Base-by-base conservation (phyloP, 306 rosid species). In the Begonia peltatifolia region DNA sequence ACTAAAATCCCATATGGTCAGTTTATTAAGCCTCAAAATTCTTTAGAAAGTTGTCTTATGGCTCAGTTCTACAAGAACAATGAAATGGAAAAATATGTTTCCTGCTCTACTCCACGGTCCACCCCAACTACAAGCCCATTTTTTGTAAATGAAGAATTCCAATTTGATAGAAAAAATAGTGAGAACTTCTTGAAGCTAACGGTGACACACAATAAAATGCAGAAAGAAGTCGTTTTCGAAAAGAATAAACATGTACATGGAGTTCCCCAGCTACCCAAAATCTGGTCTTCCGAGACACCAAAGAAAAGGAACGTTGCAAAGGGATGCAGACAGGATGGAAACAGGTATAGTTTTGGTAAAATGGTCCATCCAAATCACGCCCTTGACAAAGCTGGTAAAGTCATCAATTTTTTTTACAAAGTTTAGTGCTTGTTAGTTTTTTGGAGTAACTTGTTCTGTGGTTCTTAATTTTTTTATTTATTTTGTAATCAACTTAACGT, bases 1-100 rank as follows among this genome's bases (percentile, higher is more conserved):
- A 13, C 70, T 56, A 72, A 67, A 54, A 61, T 22, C 41, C 63
- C 67, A 44, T 14, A 62, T 54, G 61, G 69, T 48, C 68, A 60
- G 50, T 53, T 50, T 52, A 16, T 50, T 57, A 78, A 56, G 73
- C 87, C 92, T 0, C 53, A 64, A 30, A 83, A 55, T 70, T 83
- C 96, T 17, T 67, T 87, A 46, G 87, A 83, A 58, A 74, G 94
- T 76, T 83, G 96, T 64, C 77, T 80, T 42, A 53, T 82, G 84
- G 48, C 48, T 44, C 48, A 44, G 3, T n/a, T 44, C 48, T 44
- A 65, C 68, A 74, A 59, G 50, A 82, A 80, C 64, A 74, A 53
- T 44, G 72, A 76, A 61, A 59, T 71, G 61, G 74, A 76, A 66
- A 79, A 81, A 38, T 70, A 56, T 59, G 70, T 64, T 57, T 65